Base-by-base conservation (phyloP, 2,329 filamentous ascomycete species). In the Helicocarpus griseus region DNA sequence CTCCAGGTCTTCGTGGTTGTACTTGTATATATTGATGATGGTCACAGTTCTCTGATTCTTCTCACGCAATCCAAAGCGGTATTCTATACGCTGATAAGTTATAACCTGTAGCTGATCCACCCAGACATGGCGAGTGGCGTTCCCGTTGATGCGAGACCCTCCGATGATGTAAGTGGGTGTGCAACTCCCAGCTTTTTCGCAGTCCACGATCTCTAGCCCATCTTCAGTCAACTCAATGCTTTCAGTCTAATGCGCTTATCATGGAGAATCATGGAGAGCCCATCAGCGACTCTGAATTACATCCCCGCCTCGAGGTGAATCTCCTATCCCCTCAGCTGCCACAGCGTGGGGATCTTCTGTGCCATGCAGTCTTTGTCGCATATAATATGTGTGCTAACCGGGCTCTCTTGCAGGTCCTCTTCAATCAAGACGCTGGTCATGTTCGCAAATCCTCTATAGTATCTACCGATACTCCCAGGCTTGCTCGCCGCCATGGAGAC, bases 381-480 rank as follows among this genome's bases (percentile, higher is more conserved):
- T 11, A 7, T 17, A 45, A 14, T 11, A 7, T 17, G 45, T 21
- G 43, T 48, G 26, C 35, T 49, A 11, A 36, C 49, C 54, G 22
- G 50, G 8, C 28, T n/a, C 29, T 39, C 40, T 21, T 46, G 17
- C 14, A 83, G 77, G 79, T 84, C 44, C 50, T 53, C 35, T 56
- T 58, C 36, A 49, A 46, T 24, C 47, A 51, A 43, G 73, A 76
- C 51, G 70, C 63, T 53, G 69, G 65, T 45, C 76, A 77, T 55
- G 76, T 80, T 51, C 77, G 81, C 58, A 80, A 80, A 67, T 81
- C 81, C 19, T 83, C 81, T 3, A 69, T 83, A 19, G 77, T 77
- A 31, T 66, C 68, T 48, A 63, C 66, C 45, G 69, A 73, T 28
- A 65, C 71, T 53, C 62, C 69, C 21, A 63, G 61, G 28, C 60